A percentile compares a stretch with the other conserved stretches of the same genome.
phyloP scores from a whole-genome alignment of 306 rosid species.

The Medicago arabica region DNA sequence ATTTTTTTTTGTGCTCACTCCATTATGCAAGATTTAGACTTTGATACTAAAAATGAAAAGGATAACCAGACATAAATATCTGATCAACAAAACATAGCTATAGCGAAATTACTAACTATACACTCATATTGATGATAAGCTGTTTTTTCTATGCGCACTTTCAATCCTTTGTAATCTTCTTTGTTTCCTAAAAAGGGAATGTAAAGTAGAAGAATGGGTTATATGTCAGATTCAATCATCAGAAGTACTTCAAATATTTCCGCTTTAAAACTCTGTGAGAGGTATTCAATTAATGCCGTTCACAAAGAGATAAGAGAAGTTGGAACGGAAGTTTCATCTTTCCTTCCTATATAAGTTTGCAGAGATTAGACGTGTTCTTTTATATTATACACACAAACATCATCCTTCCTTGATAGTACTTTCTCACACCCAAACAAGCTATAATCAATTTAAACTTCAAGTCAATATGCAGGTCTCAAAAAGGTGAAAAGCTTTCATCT shows the following conservation, averaged over 20 bases:
- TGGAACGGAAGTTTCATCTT: slow-evolving; percentile 18
- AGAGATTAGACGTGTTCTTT: background rate
- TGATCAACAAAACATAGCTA: slow-evolving; percentile 30
- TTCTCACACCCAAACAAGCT: slow-evolving; percentile 23
- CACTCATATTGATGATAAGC: slow-evolving; percentile 81
- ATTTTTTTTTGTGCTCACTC: background rate
- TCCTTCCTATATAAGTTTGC: background rate
- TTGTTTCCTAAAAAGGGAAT: slow-evolving; percentile 75
- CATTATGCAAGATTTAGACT: background rate
- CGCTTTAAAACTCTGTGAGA: background rate
- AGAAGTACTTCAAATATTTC: slow-evolving; percentile 14
- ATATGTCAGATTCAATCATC: slow-evolving; percentile 38
- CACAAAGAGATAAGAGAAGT: background rate
- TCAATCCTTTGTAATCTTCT: slow-evolving; percentile 94
- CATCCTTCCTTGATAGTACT: slow-evolving; percentile 6
- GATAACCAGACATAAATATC: slow-evolving; percentile 32
- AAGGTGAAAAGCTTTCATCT: slow-evolving; percentile 1
- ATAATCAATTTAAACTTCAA: slow-evolving; percentile 23
- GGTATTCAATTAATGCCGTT: background rate
- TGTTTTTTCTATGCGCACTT: slow-evolving; percentile 63
- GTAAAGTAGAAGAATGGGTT: slow-evolving; percentile 18
- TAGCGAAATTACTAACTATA: slow-evolving; percentile 61
- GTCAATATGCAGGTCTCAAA: slow-evolving; percentile 3
- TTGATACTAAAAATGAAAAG: slow-evolving; percentile 16
- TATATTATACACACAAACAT: background rate